These are phyloP conservation scores for Gossypium sturtianum DNA, from an alignment of 345 rosid species.

Conservation along the genomic window DNA sequence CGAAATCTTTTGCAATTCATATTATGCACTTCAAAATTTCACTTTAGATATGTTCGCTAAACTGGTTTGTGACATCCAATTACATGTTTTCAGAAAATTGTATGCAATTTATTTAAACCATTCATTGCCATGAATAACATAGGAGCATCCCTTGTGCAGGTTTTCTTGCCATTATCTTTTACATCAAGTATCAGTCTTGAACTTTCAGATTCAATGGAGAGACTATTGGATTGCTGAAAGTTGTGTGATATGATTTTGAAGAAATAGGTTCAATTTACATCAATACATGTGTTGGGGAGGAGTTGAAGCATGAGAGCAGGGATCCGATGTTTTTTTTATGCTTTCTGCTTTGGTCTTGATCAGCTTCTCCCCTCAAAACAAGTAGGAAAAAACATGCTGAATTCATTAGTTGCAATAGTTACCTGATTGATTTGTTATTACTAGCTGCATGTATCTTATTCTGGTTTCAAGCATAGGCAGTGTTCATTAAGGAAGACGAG, in stretches of 20 bases:
- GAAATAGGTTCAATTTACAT: background rate
- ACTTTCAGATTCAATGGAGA: background rate
- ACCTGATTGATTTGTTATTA: background rate
- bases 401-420: background rate
- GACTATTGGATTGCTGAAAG: background rate
- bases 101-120: background rate
- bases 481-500: background rate
- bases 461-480: background rate
- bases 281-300: background rate
- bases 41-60: background rate
- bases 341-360: constrained; percentile 7
- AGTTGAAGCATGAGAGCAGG: background rate
- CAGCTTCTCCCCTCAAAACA: background rate
- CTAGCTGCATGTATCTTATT: background rate
- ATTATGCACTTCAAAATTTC: background rate
- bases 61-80: background rate
- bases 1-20: background rate
- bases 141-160: constrained; percentile 21
- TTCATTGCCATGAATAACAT: background rate
- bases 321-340: background rate
- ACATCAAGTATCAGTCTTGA: constrained; percentile 13
- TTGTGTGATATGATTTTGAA: background rate
- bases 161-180: constrained; percentile 4
- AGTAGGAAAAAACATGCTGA: background rate
- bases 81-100: background rate